A percentile compares a stretch with the other conserved stretches of the same genome.
phyloP scores from a whole-genome alignment of 306 rosid species.

The Prunus padus region DNA sequence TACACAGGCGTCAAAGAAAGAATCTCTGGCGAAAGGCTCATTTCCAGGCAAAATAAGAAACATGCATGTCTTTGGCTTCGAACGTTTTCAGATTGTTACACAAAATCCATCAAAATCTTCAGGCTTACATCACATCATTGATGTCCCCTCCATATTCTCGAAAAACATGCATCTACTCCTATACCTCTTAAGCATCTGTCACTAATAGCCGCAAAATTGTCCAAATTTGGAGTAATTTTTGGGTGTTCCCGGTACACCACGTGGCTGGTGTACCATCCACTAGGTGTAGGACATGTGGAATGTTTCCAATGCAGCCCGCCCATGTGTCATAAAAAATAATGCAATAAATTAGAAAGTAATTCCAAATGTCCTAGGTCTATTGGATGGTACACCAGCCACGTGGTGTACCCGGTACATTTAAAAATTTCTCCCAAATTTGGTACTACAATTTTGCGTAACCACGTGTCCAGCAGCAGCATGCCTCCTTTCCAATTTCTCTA shows the following conservation, averaged over 20 bases:
- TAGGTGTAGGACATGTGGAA: too few species aligned
- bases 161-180: conserved; percentile 7
- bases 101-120: conserved; percentile 13
- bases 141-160: neutral
- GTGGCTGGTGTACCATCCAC: too few species aligned
- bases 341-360: too few species aligned
- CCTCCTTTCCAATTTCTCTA: neutral
- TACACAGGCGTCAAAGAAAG: neutral
- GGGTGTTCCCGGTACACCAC: too few species aligned
- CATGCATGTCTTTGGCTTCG: conserved; percentile 33
- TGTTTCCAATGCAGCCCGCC: too few species aligned
- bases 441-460: neutral
- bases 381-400: too few species aligned
- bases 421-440: neutral
- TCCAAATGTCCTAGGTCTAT: too few species aligned
- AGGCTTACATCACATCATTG: conserved; percentile 26
- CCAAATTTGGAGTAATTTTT: neutral
- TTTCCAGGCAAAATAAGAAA: conserved; percentile 6
- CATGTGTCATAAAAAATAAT: too few species aligned
- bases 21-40: conserved; percentile 2
- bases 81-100: conserved; percentile 15
- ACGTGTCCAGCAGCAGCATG: neutral
- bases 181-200: conserved; percentile 29
- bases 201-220: neutral
- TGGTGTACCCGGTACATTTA: too few species aligned